Evolutionary conservation across 106 monocot species (phyloP), one percentile per base, ranked within the genome.

Genomic region (Hemerocallis citrina): DNA sequence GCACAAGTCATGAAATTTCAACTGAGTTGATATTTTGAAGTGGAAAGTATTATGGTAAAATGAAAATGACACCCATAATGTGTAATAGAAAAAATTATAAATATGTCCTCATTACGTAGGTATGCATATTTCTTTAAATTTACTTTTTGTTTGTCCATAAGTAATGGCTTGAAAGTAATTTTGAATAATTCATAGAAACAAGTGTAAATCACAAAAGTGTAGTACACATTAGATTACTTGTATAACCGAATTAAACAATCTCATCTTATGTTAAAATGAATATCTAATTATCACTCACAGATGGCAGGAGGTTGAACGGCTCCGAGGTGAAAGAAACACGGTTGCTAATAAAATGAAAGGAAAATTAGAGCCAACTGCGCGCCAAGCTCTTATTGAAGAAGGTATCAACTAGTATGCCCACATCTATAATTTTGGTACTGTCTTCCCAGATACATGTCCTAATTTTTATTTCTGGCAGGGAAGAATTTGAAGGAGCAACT

Each of bases 281-380:
- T 66, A 72, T 61, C 86, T 86, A 80, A 92, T 74, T 83, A 50
- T 83, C 65, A 49, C 74, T 84, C 71, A 72, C 90, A 95, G 86
- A 91, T 91, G 79, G 74, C 96, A 96, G 96, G 96, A 91, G 75
- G 91, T 91, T 78, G 96, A 96, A 84, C 70, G 77, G 34, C 73
- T 96, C 37, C 77, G 96, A 73, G 91, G 72, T 48, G 91, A 87
- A 74, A 87, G 96, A 82, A 96, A 96, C 67, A 36, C 50, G 1
- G 84, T 96, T 70, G 91, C 96, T 23, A 79, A 76, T 63, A 96
- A 91, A 68, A 96, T 96, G 96, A 96, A 96, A 71, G 87, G 84
- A 59, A 96, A 87, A 51, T 61, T 96, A 42, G 91, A 91, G 51
- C 66, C 72, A 40, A 76, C 84, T 61, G 69, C 72, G 9, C 91